phyloP scores from a whole-genome alignment of 1,284 basidiomycete species.

The Chondrostereum purpureum region DNA sequence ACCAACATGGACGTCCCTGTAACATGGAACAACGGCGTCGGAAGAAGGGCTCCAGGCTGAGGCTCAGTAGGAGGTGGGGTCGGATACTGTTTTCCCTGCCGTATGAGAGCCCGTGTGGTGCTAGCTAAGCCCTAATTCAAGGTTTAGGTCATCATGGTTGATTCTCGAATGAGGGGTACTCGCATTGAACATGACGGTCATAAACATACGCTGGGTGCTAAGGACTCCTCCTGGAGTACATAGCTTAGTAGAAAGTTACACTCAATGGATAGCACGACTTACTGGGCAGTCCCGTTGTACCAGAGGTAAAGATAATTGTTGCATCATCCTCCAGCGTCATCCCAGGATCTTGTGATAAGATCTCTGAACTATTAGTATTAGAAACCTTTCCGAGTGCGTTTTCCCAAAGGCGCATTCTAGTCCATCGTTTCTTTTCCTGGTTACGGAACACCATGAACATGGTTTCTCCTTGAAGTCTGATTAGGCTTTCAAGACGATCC shows the following conservation, averaged over 20 bases:
- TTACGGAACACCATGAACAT: slow-evolving; percentile 33
- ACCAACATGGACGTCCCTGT: too few species aligned
- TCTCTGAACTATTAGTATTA: too few species aligned
- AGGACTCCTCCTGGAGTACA: slow-evolving; percentile 56
- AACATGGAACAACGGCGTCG: slow-evolving; percentile 55
- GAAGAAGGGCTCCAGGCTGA: slow-evolving; percentile 43
- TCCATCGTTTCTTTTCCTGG: slow-evolving; percentile 25
- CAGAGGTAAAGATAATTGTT: slow-evolving; percentile 50
- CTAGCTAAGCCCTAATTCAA: too few species aligned
- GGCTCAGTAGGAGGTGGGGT: slow-evolving; percentile 25
- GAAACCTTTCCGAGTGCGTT: slow-evolving; percentile 21
- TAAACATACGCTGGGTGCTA: slow-evolving; percentile 33
- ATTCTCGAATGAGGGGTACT: too few species aligned
- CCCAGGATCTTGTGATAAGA: too few species aligned
- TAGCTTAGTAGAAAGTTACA: too few species aligned
- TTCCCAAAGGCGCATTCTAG: slow-evolving; percentile 28
- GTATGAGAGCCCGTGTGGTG: slow-evolving; percentile 36
- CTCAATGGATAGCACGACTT: background rate
- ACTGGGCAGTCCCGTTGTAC: slow-evolving; percentile 25
- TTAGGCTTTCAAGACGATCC: slow-evolving; percentile 28
- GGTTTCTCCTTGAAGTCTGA: slow-evolving; percentile 15
- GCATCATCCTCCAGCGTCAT: slow-evolving; percentile 63
- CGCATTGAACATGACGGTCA: slow-evolving; percentile 15
- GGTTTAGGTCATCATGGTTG: too few species aligned
- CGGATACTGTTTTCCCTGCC: slow-evolving; percentile 36